Conservation (phyloP, 1,139 yeast genomes). For the Geotrichum phurueaensis region DNA sequence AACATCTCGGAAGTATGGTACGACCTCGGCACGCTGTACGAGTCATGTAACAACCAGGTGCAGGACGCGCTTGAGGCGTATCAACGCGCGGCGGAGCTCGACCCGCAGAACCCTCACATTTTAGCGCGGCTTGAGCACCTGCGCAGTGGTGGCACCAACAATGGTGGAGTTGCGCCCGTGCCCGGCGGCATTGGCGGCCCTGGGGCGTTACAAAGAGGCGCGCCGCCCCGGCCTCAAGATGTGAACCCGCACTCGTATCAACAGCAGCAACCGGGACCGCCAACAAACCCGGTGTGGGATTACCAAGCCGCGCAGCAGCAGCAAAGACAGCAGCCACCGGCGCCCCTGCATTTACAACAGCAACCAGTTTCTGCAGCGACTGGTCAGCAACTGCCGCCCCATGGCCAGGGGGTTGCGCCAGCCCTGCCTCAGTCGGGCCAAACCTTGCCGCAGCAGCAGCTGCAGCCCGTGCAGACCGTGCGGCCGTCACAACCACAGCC, state of each 20-base stretch:
- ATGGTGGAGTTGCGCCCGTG: background rate
- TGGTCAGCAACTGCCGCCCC: background rate
- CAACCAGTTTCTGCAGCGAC: background rate
- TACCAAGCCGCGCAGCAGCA: background rate
- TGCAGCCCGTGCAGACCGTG: background rate
- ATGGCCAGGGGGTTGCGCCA: background rate
- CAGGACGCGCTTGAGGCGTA: constrained; percentile 95
- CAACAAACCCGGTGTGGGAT: constrained; percentile 2
- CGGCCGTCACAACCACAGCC: background rate
- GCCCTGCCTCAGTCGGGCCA: background rate
- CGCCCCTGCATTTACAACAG: background rate
- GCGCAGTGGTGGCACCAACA: constrained; percentile 51
- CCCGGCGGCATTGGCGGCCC: constrained; percentile 47
- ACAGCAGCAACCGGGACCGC: constrained; percentile 8
- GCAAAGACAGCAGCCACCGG: background rate
- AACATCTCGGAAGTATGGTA: constrained; percentile 97
- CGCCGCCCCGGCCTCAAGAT: constrained; percentile 38
- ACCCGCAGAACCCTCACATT: constrained; percentile 90
- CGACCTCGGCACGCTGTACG: constrained; percentile 92
- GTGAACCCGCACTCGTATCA: constrained; percentile 40
- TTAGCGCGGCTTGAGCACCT: constrained; percentile 86
- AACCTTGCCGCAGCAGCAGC: background rate
- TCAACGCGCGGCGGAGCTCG: constrained; percentile 90
- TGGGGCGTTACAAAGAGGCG: background rate
- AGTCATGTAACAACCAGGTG: constrained; percentile 93